Evolutionary conservation across 169 alveolate species (phyloP).

Genomic region (Cryptosporidium tyzzeri): DNA sequence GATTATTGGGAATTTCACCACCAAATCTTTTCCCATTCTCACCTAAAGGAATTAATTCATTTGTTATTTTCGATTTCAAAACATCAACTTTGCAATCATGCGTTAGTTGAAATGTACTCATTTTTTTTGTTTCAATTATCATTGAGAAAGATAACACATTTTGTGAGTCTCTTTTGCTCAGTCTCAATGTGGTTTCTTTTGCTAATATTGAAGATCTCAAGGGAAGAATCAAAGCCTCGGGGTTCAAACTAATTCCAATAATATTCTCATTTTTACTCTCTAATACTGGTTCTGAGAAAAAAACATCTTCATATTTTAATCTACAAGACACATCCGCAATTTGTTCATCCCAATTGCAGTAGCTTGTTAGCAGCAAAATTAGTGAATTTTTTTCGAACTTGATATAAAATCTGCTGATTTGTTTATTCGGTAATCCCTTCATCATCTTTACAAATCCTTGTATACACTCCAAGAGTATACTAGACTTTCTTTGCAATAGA

Average conservation of each 20-base stretch:
- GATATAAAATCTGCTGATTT: conserved; percentile 24
- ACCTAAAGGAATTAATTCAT: conserved; percentile 41
- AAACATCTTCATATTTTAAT: conserved; percentile 54
- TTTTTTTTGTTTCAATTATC: conserved; percentile 61
- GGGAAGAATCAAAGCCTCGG: conserved; percentile 61
- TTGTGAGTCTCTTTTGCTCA: conserved; percentile 68
- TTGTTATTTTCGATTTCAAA: conserved; percentile 38
- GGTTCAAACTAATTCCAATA: conserved; percentile 60
- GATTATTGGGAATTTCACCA: conserved; percentile 27
- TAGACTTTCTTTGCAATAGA: conserved; percentile 32
- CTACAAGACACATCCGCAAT: conserved; percentile 69
- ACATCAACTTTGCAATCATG: conserved; percentile 70
- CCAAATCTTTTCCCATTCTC: conserved; percentile 25
- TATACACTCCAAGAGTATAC: conserved; percentile 54
- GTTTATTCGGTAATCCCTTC: conserved; percentile 59
- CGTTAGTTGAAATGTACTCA: conserved; percentile 53
- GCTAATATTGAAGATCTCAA: conserved; percentile 67
- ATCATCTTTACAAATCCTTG: conserved; percentile 69
- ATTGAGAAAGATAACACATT: conserved; percentile 64
- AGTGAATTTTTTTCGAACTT: conserved; percentile 54
- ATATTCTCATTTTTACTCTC: conserved; percentile 66
- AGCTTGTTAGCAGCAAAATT: conserved; percentile 21
- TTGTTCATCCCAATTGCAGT: conserved; percentile 56
- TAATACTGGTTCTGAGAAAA: conserved; percentile 27
- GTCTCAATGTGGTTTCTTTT: conserved; percentile 57